A percentile compares a stretch with the other conserved stretches of the same genome.
These are phyloP conservation scores for Phytophthora idaei DNA, from an alignment of 352 stramenopile species.

Conservation along the genomic window DNA sequence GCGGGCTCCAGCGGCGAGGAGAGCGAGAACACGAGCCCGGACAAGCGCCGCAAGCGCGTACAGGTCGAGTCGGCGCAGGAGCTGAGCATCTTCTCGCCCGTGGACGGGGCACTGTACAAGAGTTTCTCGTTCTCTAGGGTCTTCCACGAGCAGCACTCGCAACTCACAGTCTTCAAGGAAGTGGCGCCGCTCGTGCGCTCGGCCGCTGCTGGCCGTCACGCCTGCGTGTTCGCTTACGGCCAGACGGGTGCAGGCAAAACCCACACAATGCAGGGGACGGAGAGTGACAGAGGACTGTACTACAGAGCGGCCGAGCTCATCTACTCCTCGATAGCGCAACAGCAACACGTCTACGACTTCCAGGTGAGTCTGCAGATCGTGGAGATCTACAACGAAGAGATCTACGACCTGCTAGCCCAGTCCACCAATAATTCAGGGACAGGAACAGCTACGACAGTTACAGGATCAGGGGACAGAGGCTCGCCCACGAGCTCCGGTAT, in stretches of 20 bases:
- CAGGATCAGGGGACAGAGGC: constrained; percentile 11
- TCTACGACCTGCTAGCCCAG: constrained; percentile 69
- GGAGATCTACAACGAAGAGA: constrained; percentile 90
- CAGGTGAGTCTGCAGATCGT: constrained; percentile 65
- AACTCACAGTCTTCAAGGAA: constrained; percentile 92
- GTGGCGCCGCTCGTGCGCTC: constrained; percentile 90
- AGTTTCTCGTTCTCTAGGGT: constrained; percentile 89
- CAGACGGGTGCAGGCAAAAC: constrained; percentile 67
- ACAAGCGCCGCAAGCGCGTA: constrained; percentile 32
- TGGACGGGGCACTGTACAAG: constrained; percentile 65
- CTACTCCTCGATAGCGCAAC: constrained; percentile 42
- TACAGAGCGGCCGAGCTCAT: constrained; percentile 51
- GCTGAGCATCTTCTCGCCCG: constrained; percentile 45
- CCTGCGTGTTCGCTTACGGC: constrained; percentile 96
- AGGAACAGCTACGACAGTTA: constrained; percentile 8
- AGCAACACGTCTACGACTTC: constrained; percentile 58
- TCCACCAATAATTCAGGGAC: background rate
- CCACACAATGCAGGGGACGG: constrained; percentile 48
- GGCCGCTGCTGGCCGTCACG: constrained; percentile 91
- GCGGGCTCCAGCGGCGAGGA: constrained; percentile 28
- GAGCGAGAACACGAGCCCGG: constrained; percentile 28
- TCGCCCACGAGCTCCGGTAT: constrained; percentile 37
- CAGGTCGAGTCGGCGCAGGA: constrained; percentile 39
- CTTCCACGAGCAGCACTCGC: constrained; percentile 79
- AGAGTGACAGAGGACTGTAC: constrained; percentile 49